Percentiles rank a stretch among this genome's conserved stretches.
These are phyloP conservation scores for Ascochyta lentis DNA, from an alignment of 2,329 filamentous ascomycete species.

Conservation along the genomic window DNA sequence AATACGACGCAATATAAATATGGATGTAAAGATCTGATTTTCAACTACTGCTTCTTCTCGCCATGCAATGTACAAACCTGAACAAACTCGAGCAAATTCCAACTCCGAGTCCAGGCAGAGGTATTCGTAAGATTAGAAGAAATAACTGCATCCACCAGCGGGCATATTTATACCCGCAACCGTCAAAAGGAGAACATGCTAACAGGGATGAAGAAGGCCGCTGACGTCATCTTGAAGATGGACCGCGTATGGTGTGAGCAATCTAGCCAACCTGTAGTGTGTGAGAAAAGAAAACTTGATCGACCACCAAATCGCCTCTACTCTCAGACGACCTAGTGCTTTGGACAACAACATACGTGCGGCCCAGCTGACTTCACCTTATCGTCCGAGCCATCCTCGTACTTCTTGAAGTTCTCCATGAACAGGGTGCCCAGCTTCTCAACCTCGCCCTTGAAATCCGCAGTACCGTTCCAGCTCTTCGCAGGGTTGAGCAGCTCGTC, in stretches of 20 bases:
- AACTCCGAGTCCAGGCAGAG: conserved; percentile 7
- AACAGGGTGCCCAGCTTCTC: conserved; percentile 89
- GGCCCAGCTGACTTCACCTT: conserved; percentile 41
- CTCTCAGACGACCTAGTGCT: conserved; percentile 32
- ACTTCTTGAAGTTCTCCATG: conserved; percentile 98
- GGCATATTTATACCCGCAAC: conserved; percentile 23
- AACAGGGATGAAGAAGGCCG: conserved; percentile 5
- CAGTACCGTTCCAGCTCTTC: conserved; percentile 85
- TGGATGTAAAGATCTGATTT: not conserved
- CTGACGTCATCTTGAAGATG: conserved; percentile 20
- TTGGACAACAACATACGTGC: conserved; percentile 51
- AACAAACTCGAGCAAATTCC: conserved; percentile 1
- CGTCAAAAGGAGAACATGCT: conserved; percentile 12
- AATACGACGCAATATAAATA: not conserved
- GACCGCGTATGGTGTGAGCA: conserved; percentile 12
- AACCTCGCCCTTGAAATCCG: conserved; percentile 86
- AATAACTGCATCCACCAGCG: conserved; percentile 11
- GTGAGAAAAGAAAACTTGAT: conserved; percentile 9
- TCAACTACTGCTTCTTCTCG: not conserved
- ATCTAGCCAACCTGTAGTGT: conserved; percentile 6
- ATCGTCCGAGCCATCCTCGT: conserved; percentile 73
- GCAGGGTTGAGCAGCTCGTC: conserved; percentile 92
- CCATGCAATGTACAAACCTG: conserved; percentile 4
- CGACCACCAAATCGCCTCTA: conserved; percentile 1
- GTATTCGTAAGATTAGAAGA: conserved; percentile 14